A percentile compares a stretch with the other conserved stretches of the same genome.
These are phyloP conservation scores for Podaxis sp. DNA, from an alignment of 768 basidiomycete genomes.

Conservation along the genomic window DNA sequence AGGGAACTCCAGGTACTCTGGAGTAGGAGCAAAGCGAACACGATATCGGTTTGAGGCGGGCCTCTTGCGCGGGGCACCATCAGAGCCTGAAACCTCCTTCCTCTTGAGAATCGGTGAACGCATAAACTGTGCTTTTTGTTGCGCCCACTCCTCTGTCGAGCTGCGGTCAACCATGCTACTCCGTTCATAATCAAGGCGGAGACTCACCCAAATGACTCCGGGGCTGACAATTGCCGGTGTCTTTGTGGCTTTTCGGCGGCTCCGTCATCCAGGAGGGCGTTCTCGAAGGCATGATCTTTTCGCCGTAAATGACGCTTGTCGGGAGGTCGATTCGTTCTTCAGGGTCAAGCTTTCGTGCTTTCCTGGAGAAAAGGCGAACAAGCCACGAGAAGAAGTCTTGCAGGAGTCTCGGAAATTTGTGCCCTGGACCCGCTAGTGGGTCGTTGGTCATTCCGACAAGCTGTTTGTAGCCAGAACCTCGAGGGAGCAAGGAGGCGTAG, in stretches of 20 bases:
- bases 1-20: not conserved
- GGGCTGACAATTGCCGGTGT: not conserved
- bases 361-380: not conserved
- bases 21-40: not conserved
- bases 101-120: not conserved
- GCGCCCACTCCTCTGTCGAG: not conserved
- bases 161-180: not conserved
- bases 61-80: not conserved
- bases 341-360: not conserved
- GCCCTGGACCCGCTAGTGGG: not conserved
- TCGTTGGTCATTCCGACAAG: not conserved
- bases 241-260: not conserved
- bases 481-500: not conserved
- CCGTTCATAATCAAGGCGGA: not conserved
- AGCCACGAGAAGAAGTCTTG: not conserved
- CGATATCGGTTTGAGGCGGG: not conserved
- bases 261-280: not conserved
- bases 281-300: not conserved
- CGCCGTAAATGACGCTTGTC: not conserved
- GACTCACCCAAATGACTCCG: constrained; percentile 1
- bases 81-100: not conserved
- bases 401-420: not conserved
- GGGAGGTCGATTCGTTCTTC: constrained; percentile 9
- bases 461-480: too few relatives aligned
- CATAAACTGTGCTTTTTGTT: constrained; percentile 1